Percentiles rank a stretch among this genome's conserved stretches.
These are phyloP conservation scores for Magnaporthiopsis incrustans DNA, from an alignment of 2,329 filamentous ascomycete genomes.

Conservation along the genomic window DNA sequence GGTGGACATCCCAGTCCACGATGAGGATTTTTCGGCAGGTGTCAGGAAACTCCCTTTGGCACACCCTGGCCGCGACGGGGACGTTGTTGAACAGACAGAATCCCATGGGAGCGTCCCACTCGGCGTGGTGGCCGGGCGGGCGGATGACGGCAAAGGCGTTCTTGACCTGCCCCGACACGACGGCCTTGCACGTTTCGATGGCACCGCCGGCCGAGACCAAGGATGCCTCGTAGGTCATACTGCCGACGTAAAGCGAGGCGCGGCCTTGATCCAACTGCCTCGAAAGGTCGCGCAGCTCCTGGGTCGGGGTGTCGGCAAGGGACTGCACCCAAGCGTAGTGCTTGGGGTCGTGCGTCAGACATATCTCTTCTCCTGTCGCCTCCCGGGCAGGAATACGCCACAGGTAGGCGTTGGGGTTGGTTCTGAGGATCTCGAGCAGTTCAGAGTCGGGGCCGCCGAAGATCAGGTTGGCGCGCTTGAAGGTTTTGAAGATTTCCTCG, in stretches of 20 bases:
- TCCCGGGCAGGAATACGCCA: constrained; percentile 71
- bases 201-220: constrained; percentile 83
- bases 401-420: constrained; percentile 54
- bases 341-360: constrained; percentile 64
- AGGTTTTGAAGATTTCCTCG: constrained; percentile 83
- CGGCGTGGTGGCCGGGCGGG: constrained; percentile 91
- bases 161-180: constrained; percentile 74
- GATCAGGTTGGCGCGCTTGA: constrained; percentile 74
- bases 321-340: constrained; percentile 73
- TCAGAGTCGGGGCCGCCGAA: constrained; percentile 51
- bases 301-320: constrained; percentile 44
- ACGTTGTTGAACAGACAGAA: constrained; percentile 99
- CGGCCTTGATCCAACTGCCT: constrained; percentile 52
- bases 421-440: constrained; percentile 41
- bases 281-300: constrained; percentile 62
- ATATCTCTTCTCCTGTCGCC: constrained; percentile 73
- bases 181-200: constrained; percentile 92
- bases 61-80: constrained; percentile 81
- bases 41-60: constrained; percentile 72
- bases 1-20: constrained; percentile 80
- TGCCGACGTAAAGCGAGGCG: constrained; percentile 77
- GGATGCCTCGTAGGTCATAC: constrained; percentile 72
- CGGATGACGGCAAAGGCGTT: constrained; percentile 95
- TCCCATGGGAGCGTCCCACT: constrained; percentile 76
- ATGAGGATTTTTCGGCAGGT: constrained; percentile 83